phyloP scores from a whole-genome alignment of 2,329 filamentous ascomycete species.

The Periconia sp. region DNA sequence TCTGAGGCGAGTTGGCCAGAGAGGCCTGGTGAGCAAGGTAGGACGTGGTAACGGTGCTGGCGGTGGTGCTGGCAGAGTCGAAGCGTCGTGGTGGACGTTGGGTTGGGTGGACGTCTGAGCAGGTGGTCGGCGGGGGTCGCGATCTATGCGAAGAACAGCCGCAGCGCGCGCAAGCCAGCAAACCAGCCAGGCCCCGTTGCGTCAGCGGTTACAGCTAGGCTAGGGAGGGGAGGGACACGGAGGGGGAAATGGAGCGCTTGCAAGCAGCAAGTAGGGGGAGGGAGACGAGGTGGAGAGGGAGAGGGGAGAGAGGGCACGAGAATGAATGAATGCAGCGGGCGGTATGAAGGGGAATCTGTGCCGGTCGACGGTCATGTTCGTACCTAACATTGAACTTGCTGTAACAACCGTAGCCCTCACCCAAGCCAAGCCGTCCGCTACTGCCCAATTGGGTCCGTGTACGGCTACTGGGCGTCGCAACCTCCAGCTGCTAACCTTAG shows the following conservation, averaged over 20 bases:
- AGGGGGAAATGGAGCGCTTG: not conserved
- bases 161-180: not conserved
- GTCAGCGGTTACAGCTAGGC: slow-evolving; percentile 9
- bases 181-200: not conserved
- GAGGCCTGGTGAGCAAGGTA: no score
- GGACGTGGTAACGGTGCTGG: not conserved
- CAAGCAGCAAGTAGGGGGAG: not conserved
- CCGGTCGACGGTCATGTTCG: not conserved
- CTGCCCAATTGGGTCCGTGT: not conserved
- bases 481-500: not conserved
- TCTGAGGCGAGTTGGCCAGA: not conserved
- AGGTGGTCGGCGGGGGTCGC: slow-evolving; percentile 8
- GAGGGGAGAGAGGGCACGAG: not conserved
- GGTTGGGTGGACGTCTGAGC: not conserved
- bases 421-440: not conserved
- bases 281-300: not conserved
- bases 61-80: not conserved
- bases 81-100: not conserved
- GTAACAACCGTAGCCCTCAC: not conserved
- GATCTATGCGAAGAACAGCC: slow-evolving; percentile 7
- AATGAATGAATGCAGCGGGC: slow-evolving; percentile 2
- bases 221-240: slow-evolving; percentile 14
- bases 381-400: no score
- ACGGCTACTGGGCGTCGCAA: not conserved
- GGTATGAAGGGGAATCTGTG: not conserved